Percentiles rank a stretch among this genome's conserved stretches.
phyloP scores from a whole-genome alignment of 1,284 basidiomycete genomes.

The Sparassis latifolia region DNA sequence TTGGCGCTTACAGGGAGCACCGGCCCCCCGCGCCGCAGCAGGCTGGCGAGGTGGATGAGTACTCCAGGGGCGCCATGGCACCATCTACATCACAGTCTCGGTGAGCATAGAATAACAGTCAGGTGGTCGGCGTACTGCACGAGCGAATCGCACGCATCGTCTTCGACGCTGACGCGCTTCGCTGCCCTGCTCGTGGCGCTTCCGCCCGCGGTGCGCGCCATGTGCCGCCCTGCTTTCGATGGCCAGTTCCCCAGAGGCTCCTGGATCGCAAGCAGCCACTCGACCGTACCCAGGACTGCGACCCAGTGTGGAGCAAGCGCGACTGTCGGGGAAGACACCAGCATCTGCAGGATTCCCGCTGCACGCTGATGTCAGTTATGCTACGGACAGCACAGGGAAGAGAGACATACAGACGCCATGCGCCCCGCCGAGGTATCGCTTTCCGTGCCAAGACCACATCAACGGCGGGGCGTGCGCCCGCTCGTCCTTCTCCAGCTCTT shows the following conservation, averaged over 20 bases:
- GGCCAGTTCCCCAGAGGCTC: constrained; percentile 46
- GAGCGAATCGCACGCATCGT: constrained; percentile 26
- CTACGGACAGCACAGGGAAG: too few species aligned
- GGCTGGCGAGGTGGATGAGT: constrained; percentile 38
- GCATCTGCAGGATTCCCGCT: constrained; percentile 47
- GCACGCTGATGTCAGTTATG: background rate
- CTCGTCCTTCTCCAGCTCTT: constrained; percentile 15
- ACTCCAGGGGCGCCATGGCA: constrained; percentile 51
- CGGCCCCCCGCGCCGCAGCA: constrained; percentile 22
- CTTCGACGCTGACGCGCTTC: constrained; percentile 8
- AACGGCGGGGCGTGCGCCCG: constrained; percentile 28
- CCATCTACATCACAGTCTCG: constrained; percentile 31
- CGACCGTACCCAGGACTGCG: constrained; percentile 35
- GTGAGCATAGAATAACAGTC: background rate
- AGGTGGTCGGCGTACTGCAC: constrained; percentile 30
- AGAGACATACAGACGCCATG: constrained; percentile 44
- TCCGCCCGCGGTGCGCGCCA: constrained; percentile 13
- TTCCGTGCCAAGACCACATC: constrained; percentile 54
- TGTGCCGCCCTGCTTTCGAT: constrained; percentile 30
- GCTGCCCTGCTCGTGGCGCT: constrained; percentile 6
- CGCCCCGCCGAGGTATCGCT: constrained; percentile 47
- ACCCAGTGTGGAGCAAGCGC: constrained; percentile 32
- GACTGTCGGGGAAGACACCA: constrained; percentile 35
- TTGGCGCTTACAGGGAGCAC: constrained; percentile 15
- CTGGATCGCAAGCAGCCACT: constrained; percentile 42